Conservation (phyloP, 768 basidiomycete species). For the Suillus variegatus region DNA sequence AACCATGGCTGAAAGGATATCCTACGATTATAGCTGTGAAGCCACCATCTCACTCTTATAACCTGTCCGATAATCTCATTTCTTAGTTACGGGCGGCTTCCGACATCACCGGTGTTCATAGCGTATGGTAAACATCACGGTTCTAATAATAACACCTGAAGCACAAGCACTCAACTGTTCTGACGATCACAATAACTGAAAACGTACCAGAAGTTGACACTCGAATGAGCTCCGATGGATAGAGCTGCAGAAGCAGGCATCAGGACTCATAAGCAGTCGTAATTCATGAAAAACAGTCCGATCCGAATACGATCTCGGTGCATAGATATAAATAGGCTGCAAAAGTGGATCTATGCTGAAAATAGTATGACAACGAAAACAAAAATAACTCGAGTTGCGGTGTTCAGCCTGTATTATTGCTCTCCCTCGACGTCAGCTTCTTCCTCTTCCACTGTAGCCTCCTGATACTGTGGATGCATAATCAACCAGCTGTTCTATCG, state of each 20-base stretch:
- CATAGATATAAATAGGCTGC: slow-evolving; percentile 1
- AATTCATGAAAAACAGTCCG: background rate
- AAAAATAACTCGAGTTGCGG: background rate
- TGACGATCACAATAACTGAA: background rate
- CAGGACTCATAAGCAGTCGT: background rate
- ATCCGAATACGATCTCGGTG: background rate
- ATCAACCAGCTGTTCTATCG: background rate
- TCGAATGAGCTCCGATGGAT: background rate
- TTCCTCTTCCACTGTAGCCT: slow-evolving; percentile 51
- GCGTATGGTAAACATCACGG: background rate
- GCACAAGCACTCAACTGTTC: background rate
- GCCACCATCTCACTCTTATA: slow-evolving; percentile 17
- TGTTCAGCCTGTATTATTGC: slow-evolving; percentile 25
- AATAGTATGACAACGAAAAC: slow-evolving; percentile 5
- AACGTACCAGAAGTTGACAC: background rate
- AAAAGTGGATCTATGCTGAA: background rate
- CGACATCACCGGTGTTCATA: slow-evolving; percentile 9
- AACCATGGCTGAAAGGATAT: background rate
- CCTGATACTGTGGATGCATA: slow-evolving; percentile 51
- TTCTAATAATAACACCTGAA: background rate
- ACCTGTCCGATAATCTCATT: background rate
- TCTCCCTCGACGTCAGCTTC: slow-evolving; percentile 31
- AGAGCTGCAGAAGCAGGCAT: background rate
- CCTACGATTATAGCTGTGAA: slow-evolving; percentile 2
- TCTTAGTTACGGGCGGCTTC: slow-evolving; percentile 3